phyloP scores from a whole-genome alignment of 1,284 basidiomycete genomes.

The Sanghuangporus weigelae region DNA sequence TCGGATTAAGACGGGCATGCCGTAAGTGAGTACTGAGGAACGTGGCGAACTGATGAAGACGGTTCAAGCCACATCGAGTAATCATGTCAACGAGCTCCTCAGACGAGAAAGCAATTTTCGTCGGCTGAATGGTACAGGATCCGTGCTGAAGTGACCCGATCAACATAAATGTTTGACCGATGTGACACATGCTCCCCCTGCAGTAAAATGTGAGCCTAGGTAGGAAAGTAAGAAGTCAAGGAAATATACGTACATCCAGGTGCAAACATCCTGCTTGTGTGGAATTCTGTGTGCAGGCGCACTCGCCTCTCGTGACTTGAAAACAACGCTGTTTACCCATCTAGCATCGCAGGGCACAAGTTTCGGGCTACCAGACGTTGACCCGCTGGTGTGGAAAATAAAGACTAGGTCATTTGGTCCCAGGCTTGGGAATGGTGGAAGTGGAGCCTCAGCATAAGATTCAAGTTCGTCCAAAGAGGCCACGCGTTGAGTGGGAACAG shows the following conservation, averaged over 20 bases:
- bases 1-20: slow-evolving; percentile 53
- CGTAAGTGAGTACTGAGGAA: slow-evolving; percentile 60
- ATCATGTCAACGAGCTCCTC: slow-evolving; percentile 70
- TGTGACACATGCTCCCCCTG: slow-evolving; percentile 71
- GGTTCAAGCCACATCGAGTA: slow-evolving; percentile 56
- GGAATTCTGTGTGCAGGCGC: slow-evolving; percentile 36
- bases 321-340: slow-evolving; percentile 52
- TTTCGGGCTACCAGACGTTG: slow-evolving; percentile 70
- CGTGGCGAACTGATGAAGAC: slow-evolving; percentile 63
- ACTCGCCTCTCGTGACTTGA: slow-evolving; percentile 50
- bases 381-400: slow-evolving; percentile 71
- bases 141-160: slow-evolving; percentile 65
- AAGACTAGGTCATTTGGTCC: slow-evolving; percentile 44
- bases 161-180: slow-evolving; percentile 63
- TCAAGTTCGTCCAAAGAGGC: slow-evolving; percentile 36
- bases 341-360: slow-evolving; percentile 60
- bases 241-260: slow-evolving; percentile 52
- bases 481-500: slow-evolving; percentile 44
- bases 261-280: slow-evolving; percentile 55
- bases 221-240: slow-evolving; percentile 12
- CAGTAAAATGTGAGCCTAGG: slow-evolving; percentile 25
- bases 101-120: slow-evolving; percentile 56
- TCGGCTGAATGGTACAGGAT: slow-evolving; percentile 64
- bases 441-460: slow-evolving; percentile 28
- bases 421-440: slow-evolving; percentile 40